Conservation (phyloP, 176 grass and related monocot species). For the Cenchrus purpureus region DNA sequence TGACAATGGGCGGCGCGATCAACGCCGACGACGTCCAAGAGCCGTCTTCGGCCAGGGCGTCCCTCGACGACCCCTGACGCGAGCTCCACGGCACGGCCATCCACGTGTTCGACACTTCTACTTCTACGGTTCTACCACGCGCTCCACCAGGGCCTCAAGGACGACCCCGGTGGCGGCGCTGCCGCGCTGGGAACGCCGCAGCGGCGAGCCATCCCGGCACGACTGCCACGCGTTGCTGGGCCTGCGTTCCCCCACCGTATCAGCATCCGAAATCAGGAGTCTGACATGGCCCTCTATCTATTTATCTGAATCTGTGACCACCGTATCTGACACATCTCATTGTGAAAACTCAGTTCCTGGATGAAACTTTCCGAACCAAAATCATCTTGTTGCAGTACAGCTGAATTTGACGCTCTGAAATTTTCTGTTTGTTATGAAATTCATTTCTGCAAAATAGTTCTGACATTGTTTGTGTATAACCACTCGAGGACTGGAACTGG, state of each 20-base stretch:
- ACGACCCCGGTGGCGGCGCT: not conserved
- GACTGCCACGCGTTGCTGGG: too few relatives aligned
- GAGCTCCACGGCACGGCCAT: too few relatives aligned
- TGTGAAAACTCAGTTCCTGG: not conserved
- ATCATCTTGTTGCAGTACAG: not conserved
- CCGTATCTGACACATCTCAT: too few relatives aligned
- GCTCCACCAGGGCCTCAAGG: not conserved
- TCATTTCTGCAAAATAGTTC: not conserved
- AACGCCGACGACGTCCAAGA: not conserved
- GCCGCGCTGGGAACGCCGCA: too few relatives aligned
- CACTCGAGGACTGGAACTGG: not conserved
- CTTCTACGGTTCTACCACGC: not conserved
- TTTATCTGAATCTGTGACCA: too few relatives aligned
- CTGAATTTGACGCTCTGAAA: not conserved
- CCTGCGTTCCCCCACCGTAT: too few relatives aligned
- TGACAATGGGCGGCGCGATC: not conserved
- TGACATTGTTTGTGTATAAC: not conserved
- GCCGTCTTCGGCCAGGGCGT: not conserved
- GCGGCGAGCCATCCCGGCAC: too few relatives aligned
- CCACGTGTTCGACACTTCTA: too few relatives aligned
- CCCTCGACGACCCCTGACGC: not conserved
- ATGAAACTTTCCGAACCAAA: not conserved
- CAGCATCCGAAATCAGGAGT: too few relatives aligned
- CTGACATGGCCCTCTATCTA: too few relatives aligned
- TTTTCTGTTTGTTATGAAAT: not conserved